These are phyloP conservation scores for Fusarium nematophilum DNA, from an alignment of 2,329 filamentous ascomycete genomes.

Conservation along the genomic window DNA sequence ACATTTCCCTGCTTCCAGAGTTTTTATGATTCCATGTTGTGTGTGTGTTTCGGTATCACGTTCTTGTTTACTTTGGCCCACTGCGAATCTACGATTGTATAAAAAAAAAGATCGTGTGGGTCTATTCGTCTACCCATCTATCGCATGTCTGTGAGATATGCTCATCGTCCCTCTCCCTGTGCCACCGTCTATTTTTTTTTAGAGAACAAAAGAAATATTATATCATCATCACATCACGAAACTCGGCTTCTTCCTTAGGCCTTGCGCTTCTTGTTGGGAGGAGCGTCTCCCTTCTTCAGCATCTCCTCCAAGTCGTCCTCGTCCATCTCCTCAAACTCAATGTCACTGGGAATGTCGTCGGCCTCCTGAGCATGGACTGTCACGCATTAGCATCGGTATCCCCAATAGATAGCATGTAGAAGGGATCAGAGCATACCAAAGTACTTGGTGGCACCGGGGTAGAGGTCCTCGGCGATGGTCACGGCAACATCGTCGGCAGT, in stretches of 20 bases:
- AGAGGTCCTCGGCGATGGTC: constrained; percentile 86
- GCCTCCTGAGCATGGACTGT: constrained; percentile 70
- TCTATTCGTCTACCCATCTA: neutral
- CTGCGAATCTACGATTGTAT: neutral
- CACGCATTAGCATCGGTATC: constrained; percentile 49
- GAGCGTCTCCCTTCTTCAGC: constrained; percentile 60
- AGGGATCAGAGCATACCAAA: constrained; percentile 75
- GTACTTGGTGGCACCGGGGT: constrained; percentile 88
- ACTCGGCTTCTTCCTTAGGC: constrained; percentile 40
- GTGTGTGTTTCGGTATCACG: no score
- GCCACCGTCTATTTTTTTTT: constrained; percentile 39
- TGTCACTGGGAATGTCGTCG: constrained; percentile 70
- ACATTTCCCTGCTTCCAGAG: neutral
- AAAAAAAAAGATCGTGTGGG: neutral
- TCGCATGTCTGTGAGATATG: constrained; percentile 12
- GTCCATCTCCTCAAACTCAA: constrained; percentile 74
- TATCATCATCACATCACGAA: constrained; percentile 6
- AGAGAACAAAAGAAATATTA: constrained; percentile 32
- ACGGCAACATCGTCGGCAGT: constrained; percentile 85
- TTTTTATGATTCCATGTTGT: no score
- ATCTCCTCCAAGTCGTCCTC: constrained; percentile 49
- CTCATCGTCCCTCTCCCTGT: constrained; percentile 18
- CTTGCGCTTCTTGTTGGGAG: constrained; percentile 58
- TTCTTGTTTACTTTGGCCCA: no score
- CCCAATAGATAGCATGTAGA: neutral